A percentile compares a stretch with the other conserved stretches of the same genome.
These are phyloP conservation scores for Cladorrhinum sp. DNA, from an alignment of 2,329 filamentous ascomycete species.

Conservation along the genomic window DNA sequence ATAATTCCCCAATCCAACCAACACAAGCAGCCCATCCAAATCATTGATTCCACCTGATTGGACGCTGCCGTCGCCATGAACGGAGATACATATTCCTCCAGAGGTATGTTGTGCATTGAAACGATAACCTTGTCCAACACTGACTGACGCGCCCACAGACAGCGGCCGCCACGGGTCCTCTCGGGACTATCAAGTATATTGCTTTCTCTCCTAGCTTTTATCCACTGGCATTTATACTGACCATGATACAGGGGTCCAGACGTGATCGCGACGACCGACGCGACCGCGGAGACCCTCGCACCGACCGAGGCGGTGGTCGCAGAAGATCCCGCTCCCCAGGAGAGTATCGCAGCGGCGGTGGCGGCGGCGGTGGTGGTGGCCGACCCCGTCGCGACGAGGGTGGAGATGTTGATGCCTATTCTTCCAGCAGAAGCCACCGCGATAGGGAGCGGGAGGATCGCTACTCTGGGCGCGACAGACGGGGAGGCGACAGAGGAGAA, in stretches of 20 bases:
- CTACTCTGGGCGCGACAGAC: constrained; percentile 68
- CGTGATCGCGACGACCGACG: constrained; percentile 49
- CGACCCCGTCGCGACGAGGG: constrained; percentile 65
- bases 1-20: constrained; percentile 3
- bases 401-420: constrained; percentile 74
- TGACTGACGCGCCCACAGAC: constrained; percentile 29
- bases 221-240: neutral
- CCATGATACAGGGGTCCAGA: constrained; percentile 27
- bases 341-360: constrained; percentile 60
- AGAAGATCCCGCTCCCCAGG: constrained; percentile 77
- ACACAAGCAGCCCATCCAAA: constrained; percentile 4
- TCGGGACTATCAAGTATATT: constrained; percentile 54
- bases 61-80: constrained; percentile 57
- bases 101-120: constrained; percentile 52
- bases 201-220: neutral
- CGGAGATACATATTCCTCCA: constrained; percentile 76
- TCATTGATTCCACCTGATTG: constrained; percentile 14
- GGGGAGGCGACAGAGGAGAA: constrained; percentile 45
- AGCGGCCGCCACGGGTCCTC: constrained; percentile 52
- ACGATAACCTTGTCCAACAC: constrained; percentile 25
- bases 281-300: constrained; percentile 32
- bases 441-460: constrained; percentile 92
- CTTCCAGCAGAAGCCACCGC: constrained; percentile 86
- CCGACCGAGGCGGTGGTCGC: constrained; percentile 46
- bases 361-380: constrained; percentile 46